Conservation (phyloP, 768 basidiomycete species). For the Phlebiopsis flavidoalba region DNA sequence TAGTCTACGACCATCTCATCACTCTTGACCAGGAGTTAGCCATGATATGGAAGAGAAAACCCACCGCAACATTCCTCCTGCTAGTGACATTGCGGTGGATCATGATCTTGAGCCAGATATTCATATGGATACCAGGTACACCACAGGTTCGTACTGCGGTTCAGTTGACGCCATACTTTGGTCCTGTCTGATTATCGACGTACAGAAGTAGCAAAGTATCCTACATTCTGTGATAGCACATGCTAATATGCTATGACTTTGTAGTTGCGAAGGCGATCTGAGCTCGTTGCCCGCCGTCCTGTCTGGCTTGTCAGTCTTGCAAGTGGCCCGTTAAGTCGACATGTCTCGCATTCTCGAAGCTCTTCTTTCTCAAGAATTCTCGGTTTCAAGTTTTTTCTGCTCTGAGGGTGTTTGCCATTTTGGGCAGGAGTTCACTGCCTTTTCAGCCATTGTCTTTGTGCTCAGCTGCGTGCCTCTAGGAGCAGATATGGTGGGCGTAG, state of each 20-base stretch:
- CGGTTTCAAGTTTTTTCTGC: neutral
- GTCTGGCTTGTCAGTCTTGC: neutral
- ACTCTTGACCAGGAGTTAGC: neutral
- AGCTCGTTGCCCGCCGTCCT: neutral
- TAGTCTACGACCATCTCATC: neutral
- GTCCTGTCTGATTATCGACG: too few species aligned
- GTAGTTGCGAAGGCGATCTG: neutral
- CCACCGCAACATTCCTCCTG: neutral
- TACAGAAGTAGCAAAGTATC: too few species aligned
- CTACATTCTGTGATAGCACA: neutral
- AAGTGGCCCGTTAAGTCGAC: neutral
- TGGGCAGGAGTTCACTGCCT: neutral
- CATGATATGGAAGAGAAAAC: neutral
- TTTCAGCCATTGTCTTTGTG: neutral
- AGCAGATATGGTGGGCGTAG: neutral
- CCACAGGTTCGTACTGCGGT: neutral
- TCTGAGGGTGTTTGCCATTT: neutral
- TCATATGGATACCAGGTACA: neutral
- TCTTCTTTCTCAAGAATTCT: too few species aligned
- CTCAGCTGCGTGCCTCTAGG: neutral
- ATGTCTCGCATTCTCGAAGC: too few species aligned
- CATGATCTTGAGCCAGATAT: neutral
- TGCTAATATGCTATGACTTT: neutral
- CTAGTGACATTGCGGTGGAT: neutral
- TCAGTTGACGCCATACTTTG: neutral